phyloP scores from a whole-genome alignment of 805 yeast genomes.

The Candida pseudofarinosa region DNA sequence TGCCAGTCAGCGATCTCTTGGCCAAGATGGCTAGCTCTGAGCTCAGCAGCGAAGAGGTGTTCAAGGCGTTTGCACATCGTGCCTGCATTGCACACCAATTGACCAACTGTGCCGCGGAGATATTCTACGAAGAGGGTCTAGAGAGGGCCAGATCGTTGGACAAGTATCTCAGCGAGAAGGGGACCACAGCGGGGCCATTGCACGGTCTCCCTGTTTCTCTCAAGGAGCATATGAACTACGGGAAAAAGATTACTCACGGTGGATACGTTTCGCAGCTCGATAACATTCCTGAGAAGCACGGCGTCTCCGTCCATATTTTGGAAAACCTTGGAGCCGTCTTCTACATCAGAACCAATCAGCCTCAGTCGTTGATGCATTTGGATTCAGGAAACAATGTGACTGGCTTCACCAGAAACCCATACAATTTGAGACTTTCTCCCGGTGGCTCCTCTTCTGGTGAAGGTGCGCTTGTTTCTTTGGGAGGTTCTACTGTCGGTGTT shows the following conservation, averaged over 20 bases:
- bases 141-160: constrained; percentile 54
- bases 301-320: constrained; percentile 27
- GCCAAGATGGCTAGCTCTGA: constrained; percentile 30
- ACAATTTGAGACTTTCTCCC: constrained; percentile 33
- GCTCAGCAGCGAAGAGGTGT: constrained; percentile 33
- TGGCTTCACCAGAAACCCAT: constrained; percentile 37
- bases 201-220: constrained; percentile 66
- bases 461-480: constrained; percentile 40
- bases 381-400: constrained; percentile 37
- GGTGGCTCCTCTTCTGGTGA: constrained; percentile 46
- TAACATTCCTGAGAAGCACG: constrained; percentile 26
- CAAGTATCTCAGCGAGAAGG: constrained; percentile 41
- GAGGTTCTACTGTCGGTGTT: constrained; percentile 37
- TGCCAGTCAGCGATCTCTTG: constrained; percentile 23
- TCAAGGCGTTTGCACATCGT: constrained; percentile 40
- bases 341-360: constrained; percentile 42
- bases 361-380: constrained; percentile 44
- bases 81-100: constrained; percentile 41
- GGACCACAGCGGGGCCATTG: constrained; percentile 54
- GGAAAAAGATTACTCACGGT: constrained; percentile 34
- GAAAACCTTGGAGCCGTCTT: constrained; percentile 41
- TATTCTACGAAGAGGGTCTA: constrained; percentile 57
- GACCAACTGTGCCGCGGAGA: constrained; percentile 40
- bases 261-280: constrained; percentile 34
- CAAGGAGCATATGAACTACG: constrained; percentile 45